Evolutionary conservation across 768 basidiomycete species (phyloP).

Genomic region (Suillus tomentosus): DNA sequence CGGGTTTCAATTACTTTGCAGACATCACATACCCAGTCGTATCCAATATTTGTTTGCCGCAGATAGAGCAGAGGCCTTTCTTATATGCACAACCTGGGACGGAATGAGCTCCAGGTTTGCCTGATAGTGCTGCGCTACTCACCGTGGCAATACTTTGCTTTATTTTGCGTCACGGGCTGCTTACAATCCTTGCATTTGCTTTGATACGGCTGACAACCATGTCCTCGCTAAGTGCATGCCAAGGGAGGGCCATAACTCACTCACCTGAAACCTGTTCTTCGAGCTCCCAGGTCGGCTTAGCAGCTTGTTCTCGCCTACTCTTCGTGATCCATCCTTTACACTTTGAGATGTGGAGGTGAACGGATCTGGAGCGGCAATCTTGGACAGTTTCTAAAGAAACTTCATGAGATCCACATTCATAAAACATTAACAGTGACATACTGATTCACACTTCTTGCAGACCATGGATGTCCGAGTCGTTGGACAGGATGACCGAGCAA

Average conservation of each 20-base stretch:
- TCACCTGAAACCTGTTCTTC: conserved; percentile 76
- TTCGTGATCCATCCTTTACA: conserved; percentile 80
- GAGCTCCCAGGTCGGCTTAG: conserved; percentile 67
- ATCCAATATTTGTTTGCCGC: conserved; percentile 84
- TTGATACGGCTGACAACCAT: conserved; percentile 69
- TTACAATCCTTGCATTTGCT: conserved; percentile 89
- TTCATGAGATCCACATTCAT: conserved; percentile 3
- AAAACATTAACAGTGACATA: conserved; percentile 33
- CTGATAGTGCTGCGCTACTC: conserved; percentile 27
- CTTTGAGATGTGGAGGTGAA: conserved; percentile 72
- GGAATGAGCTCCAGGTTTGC: conserved; percentile 11
- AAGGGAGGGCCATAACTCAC: conserved; percentile 23
- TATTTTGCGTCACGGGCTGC: conserved; percentile 80
- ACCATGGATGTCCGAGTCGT: conserved; percentile 55
- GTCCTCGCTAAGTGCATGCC: conserved; percentile 15
- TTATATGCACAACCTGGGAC: conserved; percentile 80
- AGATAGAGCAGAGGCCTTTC: conserved; percentile 85
- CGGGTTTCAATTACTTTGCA: conserved; percentile 53
- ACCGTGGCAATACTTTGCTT: conserved; percentile 90
- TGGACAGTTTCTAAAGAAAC: conserved; percentile 75
- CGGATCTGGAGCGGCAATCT: conserved; percentile 87
- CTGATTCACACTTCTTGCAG: conserved; percentile 85
- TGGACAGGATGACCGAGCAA: conserved; percentile 2
- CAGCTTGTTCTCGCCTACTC: conserved; percentile 85
- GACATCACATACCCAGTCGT: conserved; percentile 86